These are phyloP conservation scores for Capronia epimyces DNA, from an alignment of 2,329 filamentous ascomycete genomes.

Conservation along the genomic window DNA sequence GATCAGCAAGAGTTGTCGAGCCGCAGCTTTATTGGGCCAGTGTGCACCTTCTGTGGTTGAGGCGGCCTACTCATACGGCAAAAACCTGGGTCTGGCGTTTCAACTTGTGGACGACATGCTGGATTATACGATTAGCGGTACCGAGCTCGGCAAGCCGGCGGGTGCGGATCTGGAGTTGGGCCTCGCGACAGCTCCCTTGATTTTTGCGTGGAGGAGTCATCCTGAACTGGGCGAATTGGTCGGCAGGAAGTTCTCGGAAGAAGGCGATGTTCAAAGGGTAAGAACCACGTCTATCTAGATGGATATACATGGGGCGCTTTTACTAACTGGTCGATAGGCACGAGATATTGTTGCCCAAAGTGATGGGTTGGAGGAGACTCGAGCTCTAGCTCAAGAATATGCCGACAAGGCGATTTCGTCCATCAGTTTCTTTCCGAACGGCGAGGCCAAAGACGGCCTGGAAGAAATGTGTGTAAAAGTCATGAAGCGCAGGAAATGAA, in stretches of 20 bases:
- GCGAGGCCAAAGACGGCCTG: constrained; percentile 85
- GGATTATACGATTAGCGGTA: constrained; percentile 82
- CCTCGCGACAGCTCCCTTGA: constrained; percentile 82
- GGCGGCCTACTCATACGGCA: constrained; percentile 84
- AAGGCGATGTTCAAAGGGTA: constrained; percentile 81
- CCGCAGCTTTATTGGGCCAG: constrained; percentile 77
- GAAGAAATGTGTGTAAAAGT: constrained; percentile 93
- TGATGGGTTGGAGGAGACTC: constrained; percentile 85
- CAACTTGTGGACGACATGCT: constrained; percentile 97
- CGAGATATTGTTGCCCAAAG: constrained; percentile 76
- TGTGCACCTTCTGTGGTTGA: constrained; percentile 74
- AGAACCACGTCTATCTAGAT: constrained; percentile 38
- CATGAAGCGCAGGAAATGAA: constrained; percentile 75
- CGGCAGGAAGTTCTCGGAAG: constrained; percentile 76
- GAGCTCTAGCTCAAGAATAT: constrained; percentile 84
- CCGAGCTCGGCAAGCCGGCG: constrained; percentile 87
- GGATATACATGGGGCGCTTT: not conserved
- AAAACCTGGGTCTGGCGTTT: constrained; percentile 90
- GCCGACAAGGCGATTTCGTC: constrained; percentile 79
- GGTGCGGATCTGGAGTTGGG: constrained; percentile 91
- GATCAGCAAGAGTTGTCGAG: constrained; percentile 93
- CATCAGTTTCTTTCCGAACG: constrained; percentile 81
- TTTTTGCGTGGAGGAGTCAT: constrained; percentile 93
- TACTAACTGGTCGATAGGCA: constrained; percentile 54
- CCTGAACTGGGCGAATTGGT: constrained; percentile 80